Evolutionary conservation across 805 yeast species (phyloP), one percentile per base, ranked within the genome.

Genomic region (Sungouiella blattae): DNA sequence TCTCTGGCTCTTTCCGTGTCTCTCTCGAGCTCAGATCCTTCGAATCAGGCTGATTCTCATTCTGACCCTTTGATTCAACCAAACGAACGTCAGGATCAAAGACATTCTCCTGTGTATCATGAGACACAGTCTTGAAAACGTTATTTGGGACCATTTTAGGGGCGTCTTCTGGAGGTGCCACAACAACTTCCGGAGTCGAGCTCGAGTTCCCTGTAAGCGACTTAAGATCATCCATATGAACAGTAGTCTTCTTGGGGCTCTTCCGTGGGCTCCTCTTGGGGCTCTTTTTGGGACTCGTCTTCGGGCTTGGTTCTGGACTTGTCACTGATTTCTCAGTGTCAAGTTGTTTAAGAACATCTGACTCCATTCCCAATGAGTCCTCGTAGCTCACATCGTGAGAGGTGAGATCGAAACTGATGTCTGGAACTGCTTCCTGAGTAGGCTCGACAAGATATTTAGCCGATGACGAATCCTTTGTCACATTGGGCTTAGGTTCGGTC

Each of bases 341-440:
- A n/a, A 56, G 36, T 30, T 58, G 63, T 17, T 40, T 32, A 22
- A 52, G 51, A 11, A 51, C 54, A 15, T 62, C 64, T 12, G 45
- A 36, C 30, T 63, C 68, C 15, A 64, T 57, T 3, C 69, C 69
- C 21, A 64, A 44, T 3, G 63, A 41, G 35, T 65, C 71, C 29
- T 64, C 70, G 38, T 56, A 61, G 35, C 65, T 59, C 27, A 67
- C 49, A 33, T 67, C 70, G 36, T 64, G 69, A 27, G 57, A 54
- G 20, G 65, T 56, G 26, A 57, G 47, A 21, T 67, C 73, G 37
- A 67, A 67, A 32, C 71, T 64, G 38, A 64, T 53, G 36, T 66
- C 71, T 0, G 52, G 25, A 5, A 16, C 30, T 3, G 16, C 36
- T 5, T 25, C 30, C 18, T 15, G 6, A 35, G 23, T 4, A 5